These are phyloP conservation scores for Aspergillus bridgeri DNA, from an alignment of 495 filamentous ascomycete species.

Conservation along the genomic window DNA sequence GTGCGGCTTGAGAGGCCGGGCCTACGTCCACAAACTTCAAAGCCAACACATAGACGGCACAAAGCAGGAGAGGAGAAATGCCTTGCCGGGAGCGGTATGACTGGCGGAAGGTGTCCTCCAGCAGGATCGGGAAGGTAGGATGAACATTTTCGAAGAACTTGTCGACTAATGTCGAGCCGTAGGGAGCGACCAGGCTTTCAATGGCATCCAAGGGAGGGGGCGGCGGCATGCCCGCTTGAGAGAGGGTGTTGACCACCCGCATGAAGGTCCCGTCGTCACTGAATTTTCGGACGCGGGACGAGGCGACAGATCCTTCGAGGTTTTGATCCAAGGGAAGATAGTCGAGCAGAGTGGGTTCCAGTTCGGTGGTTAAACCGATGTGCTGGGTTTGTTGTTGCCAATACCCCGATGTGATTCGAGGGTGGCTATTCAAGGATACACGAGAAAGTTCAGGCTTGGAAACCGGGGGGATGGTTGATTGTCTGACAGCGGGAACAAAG, in stretches of 20 bases:
- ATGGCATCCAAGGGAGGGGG: conserved; percentile 71
- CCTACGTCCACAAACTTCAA: conserved; percentile 86
- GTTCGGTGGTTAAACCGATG: conserved; percentile 52
- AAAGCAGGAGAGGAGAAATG: conserved; percentile 79
- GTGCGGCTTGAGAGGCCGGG: conserved; percentile 57
- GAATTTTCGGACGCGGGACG: conserved; percentile 64
- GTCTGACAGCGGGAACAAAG: conserved; percentile 18
- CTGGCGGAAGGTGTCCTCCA: conserved; percentile 83
- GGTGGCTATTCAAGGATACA: conserved; percentile 19
- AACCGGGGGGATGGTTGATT: conserved; percentile 21
- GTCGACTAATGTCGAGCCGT: conserved; percentile 77
- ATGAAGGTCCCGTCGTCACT: conserved; percentile 84
- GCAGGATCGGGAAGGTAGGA: conserved; percentile 84
- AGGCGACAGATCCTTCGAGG: conserved; percentile 36
- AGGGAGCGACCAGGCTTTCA: conserved; percentile 75
- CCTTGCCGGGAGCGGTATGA: conserved; percentile 75
- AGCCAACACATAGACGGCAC: conserved; percentile 86
- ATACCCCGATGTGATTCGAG: conserved; percentile 36
- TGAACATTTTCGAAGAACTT: conserved; percentile 87
- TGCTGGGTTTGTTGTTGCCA: conserved; percentile 48
- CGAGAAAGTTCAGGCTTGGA: conserved; percentile 29
- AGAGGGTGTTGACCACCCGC: conserved; percentile 41
- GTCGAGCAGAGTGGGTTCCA: conserved; percentile 50
- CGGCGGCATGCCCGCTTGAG: conserved; percentile 36
- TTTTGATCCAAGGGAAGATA: conserved; percentile 42